Evolutionary conservation across 306 rosid genomes (phyloP).

Genomic region (Cucumis sativus): DNA sequence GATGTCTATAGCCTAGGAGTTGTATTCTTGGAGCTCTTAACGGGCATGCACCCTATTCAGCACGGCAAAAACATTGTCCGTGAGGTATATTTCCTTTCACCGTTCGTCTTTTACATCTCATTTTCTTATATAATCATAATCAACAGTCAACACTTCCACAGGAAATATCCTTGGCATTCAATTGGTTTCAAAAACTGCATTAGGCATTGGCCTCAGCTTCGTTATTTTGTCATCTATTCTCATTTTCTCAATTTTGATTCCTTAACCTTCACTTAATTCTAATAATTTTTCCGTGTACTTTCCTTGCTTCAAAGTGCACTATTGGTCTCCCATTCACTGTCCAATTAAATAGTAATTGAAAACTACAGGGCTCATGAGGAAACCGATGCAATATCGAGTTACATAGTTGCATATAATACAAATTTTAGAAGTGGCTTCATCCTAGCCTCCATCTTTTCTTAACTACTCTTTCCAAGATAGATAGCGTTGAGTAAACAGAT

Average conservation of each 20-base stretch:
- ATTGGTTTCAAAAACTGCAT: neutral
- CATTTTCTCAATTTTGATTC: neutral
- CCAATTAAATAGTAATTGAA: neutral
- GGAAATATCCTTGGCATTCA: neutral
- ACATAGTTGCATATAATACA: neutral
- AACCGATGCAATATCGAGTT: neutral
- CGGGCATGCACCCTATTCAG: conserved; percentile 84
- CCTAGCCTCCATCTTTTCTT: neutral
- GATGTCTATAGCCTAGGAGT: conserved; percentile 95
- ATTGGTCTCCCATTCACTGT: neutral
- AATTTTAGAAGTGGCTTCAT: neutral
- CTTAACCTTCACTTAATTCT: neutral
- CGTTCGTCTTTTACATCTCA: neutral
- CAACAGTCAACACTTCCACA: neutral
- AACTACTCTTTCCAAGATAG: no score
- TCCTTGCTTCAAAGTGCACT: neutral
- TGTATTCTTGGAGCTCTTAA: conserved; percentile 73
- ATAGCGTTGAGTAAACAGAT: no score
- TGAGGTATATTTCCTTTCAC: conserved; percentile 52
- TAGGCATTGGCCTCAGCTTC: neutral
- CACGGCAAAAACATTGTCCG: conserved; percentile 89
- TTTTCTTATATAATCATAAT: neutral
- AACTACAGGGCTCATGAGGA: neutral
- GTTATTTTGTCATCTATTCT: neutral
- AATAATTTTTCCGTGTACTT: neutral